Conservation (phyloP, 1,284 basidiomycete genomes). For the Lentinus polychrous region DNA sequence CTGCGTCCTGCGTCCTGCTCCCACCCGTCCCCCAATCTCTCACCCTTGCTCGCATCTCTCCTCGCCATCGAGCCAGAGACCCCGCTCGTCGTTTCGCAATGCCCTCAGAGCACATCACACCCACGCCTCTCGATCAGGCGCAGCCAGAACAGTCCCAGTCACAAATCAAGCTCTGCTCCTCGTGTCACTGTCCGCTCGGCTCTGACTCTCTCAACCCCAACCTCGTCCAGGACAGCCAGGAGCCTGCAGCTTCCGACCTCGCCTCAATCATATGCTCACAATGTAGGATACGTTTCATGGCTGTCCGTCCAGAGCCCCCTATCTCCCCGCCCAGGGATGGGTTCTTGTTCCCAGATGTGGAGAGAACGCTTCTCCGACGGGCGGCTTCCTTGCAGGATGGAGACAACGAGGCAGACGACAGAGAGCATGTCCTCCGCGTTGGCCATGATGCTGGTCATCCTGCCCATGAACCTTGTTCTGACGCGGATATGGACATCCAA, state of each 20-base stretch:
- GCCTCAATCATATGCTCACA: conserved; percentile 27
- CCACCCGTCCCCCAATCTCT: conserved; percentile 7
- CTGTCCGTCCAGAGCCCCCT: conserved; percentile 14
- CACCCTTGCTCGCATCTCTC: conserved; percentile 8
- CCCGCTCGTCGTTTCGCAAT: conserved; percentile 12
- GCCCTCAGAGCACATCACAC: conserved; percentile 9
- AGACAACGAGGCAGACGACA: conserved; percentile 22
- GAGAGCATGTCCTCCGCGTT: conserved; percentile 15
- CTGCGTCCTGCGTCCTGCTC: conserved; percentile 8
- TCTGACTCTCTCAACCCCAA: conserved; percentile 22
- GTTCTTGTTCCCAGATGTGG: conserved; percentile 21
- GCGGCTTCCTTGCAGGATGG: conserved; percentile 24
- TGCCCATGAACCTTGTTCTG: conserved; percentile 20
- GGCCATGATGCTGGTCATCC: conserved; percentile 12
- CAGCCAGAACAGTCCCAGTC: conserved; percentile 22
- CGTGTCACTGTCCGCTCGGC: conserved; percentile 29
- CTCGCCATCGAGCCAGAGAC: conserved; percentile 9
- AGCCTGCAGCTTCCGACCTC: conserved; percentile 20
- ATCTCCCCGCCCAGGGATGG: conserved; percentile 12
- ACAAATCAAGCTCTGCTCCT: conserved; percentile 31
- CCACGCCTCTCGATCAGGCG: conserved; percentile 17
- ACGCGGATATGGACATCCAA: conserved; percentile 25
- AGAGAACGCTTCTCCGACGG: conserved; percentile 23
- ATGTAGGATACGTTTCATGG: conserved; percentile 25
- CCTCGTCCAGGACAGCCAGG: conserved; percentile 22